Evolutionary conservation across 116 monocot species (phyloP), one percentile per base, ranked within the genome.

Genomic region (Phalaenopsis hybrid): DNA sequence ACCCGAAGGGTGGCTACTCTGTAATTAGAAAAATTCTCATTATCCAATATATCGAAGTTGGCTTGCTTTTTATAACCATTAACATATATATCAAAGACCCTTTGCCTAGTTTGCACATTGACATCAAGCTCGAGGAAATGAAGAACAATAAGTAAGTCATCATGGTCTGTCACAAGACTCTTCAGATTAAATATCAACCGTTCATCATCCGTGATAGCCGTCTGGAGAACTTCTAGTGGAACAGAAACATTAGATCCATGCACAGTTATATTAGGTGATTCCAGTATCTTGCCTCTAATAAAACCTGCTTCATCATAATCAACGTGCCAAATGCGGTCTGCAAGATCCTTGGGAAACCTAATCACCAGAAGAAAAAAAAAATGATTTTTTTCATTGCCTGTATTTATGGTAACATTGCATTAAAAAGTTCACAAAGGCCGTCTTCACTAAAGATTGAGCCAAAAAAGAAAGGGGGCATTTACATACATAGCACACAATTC

Each of bases 141-240:
- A 68, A 87, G 84, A 59, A 79, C 41, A 57, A 87, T 65, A 9
- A 82, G 70, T 23, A 65, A 65, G 75, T 82, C 84, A 31, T 74
- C 72, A 74, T 79, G 28, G 45, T 68, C 43, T 11, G 28, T 67
- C 43, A 74, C 84, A 45, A 84, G 81, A 44, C 57, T 45, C 59
- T 46, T n/a, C 58, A 79, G 84, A 52, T 78, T 52, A 84, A 82
- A 84, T 17, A 57, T 69, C 84, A 87, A 81, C 7, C 55, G 74
- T 9, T 84, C n/a, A 43, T 78, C 44, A 80, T 87, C 57, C 0
- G 8, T 15, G 11, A 74, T 55, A 55, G 87, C 84, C 69, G 79
- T 87, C 58, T 76, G 78, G 31, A 87, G 87, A 67, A 87, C 79
- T 84, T 84, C 57, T n/a, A 84, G 58, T 76, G 87, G 87, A 75